Base-by-base conservation (phyloP, 225 moss, liverwort and hornwort species). In the Lunularia cruciata region DNA sequence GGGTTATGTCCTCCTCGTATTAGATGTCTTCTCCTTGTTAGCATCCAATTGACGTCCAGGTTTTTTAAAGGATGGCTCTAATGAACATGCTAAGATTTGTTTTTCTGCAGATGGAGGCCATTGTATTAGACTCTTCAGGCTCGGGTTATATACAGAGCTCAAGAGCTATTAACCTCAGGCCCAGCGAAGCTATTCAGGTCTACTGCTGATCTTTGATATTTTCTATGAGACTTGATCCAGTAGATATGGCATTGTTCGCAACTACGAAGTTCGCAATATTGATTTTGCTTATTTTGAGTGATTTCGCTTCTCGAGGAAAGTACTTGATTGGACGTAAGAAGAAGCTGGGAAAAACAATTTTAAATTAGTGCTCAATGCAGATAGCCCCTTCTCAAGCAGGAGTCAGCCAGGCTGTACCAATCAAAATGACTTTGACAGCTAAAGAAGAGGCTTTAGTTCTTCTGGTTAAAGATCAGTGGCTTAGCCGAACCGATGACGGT, bases 101-200 rank as follows among this genome's bases (percentile, higher is more conserved):
- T 35, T 26, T 25, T 56, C n/a, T 58, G 26, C 80, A 98, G 98
- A 76, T 98, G 88, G 91, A 91, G 74, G 81, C 84, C 23, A 88
- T 98, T 59, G 61, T 87, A 47, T 72, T 64, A 46, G 89, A 93
- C 18, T 51, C 85, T 22, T 63, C 76, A 20, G 95, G 83, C 42
- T 88, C 69, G 73, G 98, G 98, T 38, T 65, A 60, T 60, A 84
- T 98, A 45, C 47, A 82, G 58, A 84, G 84, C 54, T 69, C 81
- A 58, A 63, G 53, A 52, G 82, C 85, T 57, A 77, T 93, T 34
- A 81, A 87, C 74, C 81, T 92, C 52, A 86, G 76, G 60, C 83
- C 87, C 68, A 0, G 30, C 3, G 89, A 91, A 34, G 60, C 77
- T 60, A 2, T 16, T 40, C 87, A 89, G 94, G 94, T 91, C 48